Conservation (phyloP, 2,329 filamentous ascomycete genomes). For the Aspergillus bombycis region DNA sequence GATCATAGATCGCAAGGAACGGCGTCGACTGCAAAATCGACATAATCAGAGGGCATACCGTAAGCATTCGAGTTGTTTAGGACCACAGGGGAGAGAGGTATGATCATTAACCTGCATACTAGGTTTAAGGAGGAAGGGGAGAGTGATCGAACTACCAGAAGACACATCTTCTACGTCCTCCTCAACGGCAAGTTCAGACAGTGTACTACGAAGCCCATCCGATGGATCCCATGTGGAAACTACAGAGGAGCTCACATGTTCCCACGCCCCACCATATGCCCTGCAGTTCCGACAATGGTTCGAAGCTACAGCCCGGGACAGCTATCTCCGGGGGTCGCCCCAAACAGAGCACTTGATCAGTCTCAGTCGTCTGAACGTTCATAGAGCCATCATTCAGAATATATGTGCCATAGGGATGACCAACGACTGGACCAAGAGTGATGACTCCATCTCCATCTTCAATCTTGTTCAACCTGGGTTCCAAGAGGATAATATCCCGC, state of each 20-base stretch:
- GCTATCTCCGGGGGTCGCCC: slow-evolving; percentile 5
- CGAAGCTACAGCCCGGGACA: not conserved
- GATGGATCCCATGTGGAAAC: not conserved
- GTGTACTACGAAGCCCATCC: not conserved
- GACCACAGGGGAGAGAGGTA: not conserved
- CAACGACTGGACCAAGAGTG: slow-evolving; percentile 19
- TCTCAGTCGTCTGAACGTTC: slow-evolving; percentile 40
- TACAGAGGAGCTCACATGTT: slow-evolving; percentile 5
- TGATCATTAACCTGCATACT: not conserved
- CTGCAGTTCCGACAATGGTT: not conserved
- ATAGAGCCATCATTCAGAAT: slow-evolving; percentile 36
- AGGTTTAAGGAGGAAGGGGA: not conserved
- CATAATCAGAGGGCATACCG: slow-evolving; percentile 30
- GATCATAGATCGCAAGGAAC: slow-evolving; percentile 23
- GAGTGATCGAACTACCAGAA: not conserved
- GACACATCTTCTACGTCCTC: not conserved
- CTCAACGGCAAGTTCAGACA: not conserved
- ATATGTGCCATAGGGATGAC: slow-evolving; percentile 32
- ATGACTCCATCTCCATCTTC: slow-evolving; percentile 32
- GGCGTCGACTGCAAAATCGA: slow-evolving; percentile 33
- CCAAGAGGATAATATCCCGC: slow-evolving; percentile 21
- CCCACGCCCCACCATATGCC: slow-evolving; percentile 6
- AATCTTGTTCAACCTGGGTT: not conserved
- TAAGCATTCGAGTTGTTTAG: slow-evolving; percentile 6
- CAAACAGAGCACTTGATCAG: slow-evolving; percentile 30